Base-by-base conservation (phyloP, 208 protist genomes). In the Phytomonas sp. region DNA sequence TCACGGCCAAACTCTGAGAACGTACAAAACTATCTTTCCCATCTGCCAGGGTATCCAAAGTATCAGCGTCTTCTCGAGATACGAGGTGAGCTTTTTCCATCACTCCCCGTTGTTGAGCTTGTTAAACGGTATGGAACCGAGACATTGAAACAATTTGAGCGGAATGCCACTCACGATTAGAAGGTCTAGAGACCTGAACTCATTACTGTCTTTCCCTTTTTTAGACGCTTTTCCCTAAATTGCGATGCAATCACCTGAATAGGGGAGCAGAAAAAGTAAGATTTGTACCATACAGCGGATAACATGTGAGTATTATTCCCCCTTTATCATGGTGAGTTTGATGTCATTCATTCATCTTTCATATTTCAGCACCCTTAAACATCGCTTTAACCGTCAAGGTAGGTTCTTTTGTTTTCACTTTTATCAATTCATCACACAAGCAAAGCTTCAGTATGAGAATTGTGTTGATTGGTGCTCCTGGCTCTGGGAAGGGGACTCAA, bases 401-500 rank as follows among this genome's bases (percentile, higher is more conserved):
- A 36, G 2, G 46, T 71, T 67, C 30, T 61, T 62, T 74, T 17
- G 67, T 29, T 73, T 72, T 36, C 67, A 7, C 28, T 66, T 73
- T 46, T 73, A 20, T 67, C 36, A 31, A 33, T 66, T 68, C 64
- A 29, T 29, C 23, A n/a, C 9, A 33, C 9, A 23, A 40, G 5
- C 63, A 34, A 20, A 33, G 28, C 20, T 23, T 28, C 29, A 75
- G n/a, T 33, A 95, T 95, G 89, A 95, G 92, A 76, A 86, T 95
- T 53, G 79, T 96, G n/a, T 70, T 97, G 46, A 92, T 96, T 79
- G 94, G 94, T 46, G 89, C 94, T 36, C 92, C 90, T 8, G 94
- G 91, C 13, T 95, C 85, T 63, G 97, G 96, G 43, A 98, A 98
- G 74, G 97, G 97, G 31, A 98, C 96, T 43, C 92, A 98, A 75